Percentiles rank a stretch among this genome's conserved stretches.
These are phyloP conservation scores for Excoecaria cochinchinensis DNA, from an alignment of 345 rosid species.

Conservation along the genomic window DNA sequence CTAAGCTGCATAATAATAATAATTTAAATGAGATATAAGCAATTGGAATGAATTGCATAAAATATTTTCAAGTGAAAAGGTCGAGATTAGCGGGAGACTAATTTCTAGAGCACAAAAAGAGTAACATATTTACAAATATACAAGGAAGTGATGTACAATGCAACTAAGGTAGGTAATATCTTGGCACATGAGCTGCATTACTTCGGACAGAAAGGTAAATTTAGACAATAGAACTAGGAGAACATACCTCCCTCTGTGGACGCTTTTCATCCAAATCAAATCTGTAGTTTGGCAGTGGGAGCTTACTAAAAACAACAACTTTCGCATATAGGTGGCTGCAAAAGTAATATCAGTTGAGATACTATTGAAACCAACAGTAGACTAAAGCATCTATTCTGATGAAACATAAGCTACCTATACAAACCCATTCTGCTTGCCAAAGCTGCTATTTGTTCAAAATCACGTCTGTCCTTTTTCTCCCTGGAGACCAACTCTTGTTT, in stretches of 20 bases:
- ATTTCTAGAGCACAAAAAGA: neutral
- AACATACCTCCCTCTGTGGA: constrained; percentile 84
- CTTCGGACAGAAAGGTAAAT: neutral
- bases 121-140: neutral
- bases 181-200: neutral
- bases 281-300: constrained; percentile 92
- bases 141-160: too few relatives aligned
- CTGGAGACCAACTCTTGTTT: constrained; percentile 75
- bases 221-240: neutral
- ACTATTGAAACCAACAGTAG: constrained; percentile 13
- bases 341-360: constrained; percentile 27
- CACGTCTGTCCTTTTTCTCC: constrained; percentile 80
- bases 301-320: constrained; percentile 82
- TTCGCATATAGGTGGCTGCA: constrained; percentile 78
- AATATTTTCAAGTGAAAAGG: neutral
- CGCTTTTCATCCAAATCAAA: constrained; percentile 89
- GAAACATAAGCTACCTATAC: constrained; percentile 52
- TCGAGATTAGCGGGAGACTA: neutral
- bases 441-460: constrained; percentile 70
- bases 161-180: neutral
- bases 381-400: constrained; percentile 4
- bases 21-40: neutral
- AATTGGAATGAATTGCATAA: neutral
- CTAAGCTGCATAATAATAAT: neutral
- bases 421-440: constrained; percentile 73